Conservation (phyloP, 2,329 filamentous ascomycete genomes). For the Raffaelea ambrosiae region DNA sequence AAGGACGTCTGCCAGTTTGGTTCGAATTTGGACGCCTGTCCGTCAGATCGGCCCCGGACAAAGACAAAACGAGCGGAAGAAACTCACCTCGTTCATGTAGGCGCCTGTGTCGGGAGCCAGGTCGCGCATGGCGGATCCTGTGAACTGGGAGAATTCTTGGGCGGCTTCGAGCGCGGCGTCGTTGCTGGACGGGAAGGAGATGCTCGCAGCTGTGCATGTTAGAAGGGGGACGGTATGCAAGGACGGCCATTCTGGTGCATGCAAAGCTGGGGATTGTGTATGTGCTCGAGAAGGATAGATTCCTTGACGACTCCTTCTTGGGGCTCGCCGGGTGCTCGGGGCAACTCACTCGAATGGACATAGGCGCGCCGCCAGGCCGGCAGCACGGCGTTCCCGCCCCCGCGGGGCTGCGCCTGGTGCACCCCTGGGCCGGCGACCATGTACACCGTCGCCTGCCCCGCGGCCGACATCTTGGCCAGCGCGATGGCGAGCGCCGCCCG, state of each 20-base stretch:
- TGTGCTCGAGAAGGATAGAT: too few relatives aligned
- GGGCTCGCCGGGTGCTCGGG: too few relatives aligned
- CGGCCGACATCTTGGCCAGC: constrained; percentile 10
- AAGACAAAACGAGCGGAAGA: not conserved
- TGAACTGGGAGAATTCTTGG: constrained; percentile 3
- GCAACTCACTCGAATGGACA: constrained; percentile 15
- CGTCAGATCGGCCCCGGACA: not conserved
- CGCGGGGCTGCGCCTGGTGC: constrained; percentile 11
- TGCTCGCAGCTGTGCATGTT: constrained; percentile 8
- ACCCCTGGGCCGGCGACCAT: constrained; percentile 16
- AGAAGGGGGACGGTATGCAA: too few relatives aligned
- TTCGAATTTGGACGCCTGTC: constrained; percentile 10
- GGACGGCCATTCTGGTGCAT: too few relatives aligned
- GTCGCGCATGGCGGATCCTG: constrained; percentile 15
- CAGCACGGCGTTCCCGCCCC: constrained; percentile 14
- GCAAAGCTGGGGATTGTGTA: too few relatives aligned
- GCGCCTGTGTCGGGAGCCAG: constrained; percentile 17
- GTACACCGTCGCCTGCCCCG: constrained; percentile 12
- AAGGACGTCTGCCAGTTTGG: constrained; percentile 22
- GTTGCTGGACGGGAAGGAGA: constrained; percentile 12
- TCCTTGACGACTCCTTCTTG: too few relatives aligned
- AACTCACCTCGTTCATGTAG: constrained; percentile 10
- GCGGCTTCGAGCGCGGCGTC: constrained; percentile 6
- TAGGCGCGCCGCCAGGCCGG: constrained; percentile 14
- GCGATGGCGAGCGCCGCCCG: constrained; percentile 8